Evolutionary conservation across 2,329 filamentous ascomycete genomes (phyloP), one percentile per base, ranked within the genome.

Genomic region (Reticulascus tulasneorum): DNA sequence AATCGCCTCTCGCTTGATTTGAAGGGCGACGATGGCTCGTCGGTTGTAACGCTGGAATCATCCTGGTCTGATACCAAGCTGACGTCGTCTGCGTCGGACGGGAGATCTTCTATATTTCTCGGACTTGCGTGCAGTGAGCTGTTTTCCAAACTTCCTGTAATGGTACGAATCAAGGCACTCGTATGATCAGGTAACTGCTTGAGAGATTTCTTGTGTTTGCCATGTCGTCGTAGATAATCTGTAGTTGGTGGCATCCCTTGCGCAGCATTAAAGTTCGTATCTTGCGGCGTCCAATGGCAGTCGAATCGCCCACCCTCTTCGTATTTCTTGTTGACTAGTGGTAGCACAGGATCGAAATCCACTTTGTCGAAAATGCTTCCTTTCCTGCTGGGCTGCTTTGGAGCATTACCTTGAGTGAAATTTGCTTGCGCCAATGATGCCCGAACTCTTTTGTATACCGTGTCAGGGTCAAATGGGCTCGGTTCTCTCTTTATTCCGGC

Each of bases 251-350:
- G 60, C 12, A 54, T 53, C 11, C 59, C 59, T 5, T 51, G 46
- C 18, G 55, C 54, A 25, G 47, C 45, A 25, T 48, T 60, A 15
- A 46, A 40, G 22, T 50, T 58, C 12, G 49, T 34, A 8, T 58
- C 40, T 29, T 51, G 53, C 25, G 58, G 51, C 15, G 57, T 50
- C 47, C 60, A 52, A 32, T 52, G 52, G 51, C 66, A 74, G 40
- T 73, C 67, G 42, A 75, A 80, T 3, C 68, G 63, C 11, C 76
- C 76, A 5, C 69, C 73, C 29, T 69, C 67, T 45, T 75, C 69
- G 44, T 80, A 80, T 46, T 79, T 79, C 44, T 71, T 75, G 44
- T 72, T 76, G 27, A 75, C 73, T 36, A 69, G 54, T 1, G 73
- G 69, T 21, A 79, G 57, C 12, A 63, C 63, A 6, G 71, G 65